Base-by-base conservation (phyloP, 2,329 filamentous ascomycete species). In the Parafenestella ontariensis region DNA sequence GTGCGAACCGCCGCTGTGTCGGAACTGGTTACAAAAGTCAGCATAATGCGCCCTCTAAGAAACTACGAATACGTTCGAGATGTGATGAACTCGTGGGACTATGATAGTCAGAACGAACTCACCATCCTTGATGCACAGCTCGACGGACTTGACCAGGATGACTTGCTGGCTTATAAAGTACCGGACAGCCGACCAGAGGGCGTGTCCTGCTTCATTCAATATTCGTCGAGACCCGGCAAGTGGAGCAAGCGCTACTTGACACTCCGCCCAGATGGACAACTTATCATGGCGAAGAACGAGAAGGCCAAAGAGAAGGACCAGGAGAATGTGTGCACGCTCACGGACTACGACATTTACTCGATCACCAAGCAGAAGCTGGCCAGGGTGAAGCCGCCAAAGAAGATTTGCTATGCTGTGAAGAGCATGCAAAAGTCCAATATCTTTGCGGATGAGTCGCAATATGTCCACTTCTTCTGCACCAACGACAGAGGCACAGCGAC, bases 31-130 rank as follows among this genome's bases (percentile, higher is more conserved):
- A 79, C 82, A 18, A 83, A 87, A 40, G 83, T 95, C 1, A 91
- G 91, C 26, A 81, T 98, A 1, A 90, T 96, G 73, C 87, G 94
- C 34, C 89, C 90, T 0, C 78, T 98, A 23, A 89, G 94, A 36
- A 88, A 87, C 34, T 97, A 96, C 71, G 94, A 98, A 77, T 87
- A 86, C 58, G 84, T 98, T 28, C 86, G 91, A 55, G 91, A 96
- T 67, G 85, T 96, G 20, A 85, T 97, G 83, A 96, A 96, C 73
- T 96, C 92, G 0, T 98, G 94, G 94, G 91, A 96, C 56, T 82
- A 83, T 39, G 92, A 96, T 72, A 81, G 83, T 2, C 88, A 92
- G 64, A 95, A 96, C 67, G 82, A 84, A 7, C 80, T 98, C 13
- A 77, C 90, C 17, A 82, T 97, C 20, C 78, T 88, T 49, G 82